These are phyloP conservation scores for Capillidium rhysosporum DNA, from an alignment of 371 early-diverging fungal species.

Conservation along the genomic window DNA sequence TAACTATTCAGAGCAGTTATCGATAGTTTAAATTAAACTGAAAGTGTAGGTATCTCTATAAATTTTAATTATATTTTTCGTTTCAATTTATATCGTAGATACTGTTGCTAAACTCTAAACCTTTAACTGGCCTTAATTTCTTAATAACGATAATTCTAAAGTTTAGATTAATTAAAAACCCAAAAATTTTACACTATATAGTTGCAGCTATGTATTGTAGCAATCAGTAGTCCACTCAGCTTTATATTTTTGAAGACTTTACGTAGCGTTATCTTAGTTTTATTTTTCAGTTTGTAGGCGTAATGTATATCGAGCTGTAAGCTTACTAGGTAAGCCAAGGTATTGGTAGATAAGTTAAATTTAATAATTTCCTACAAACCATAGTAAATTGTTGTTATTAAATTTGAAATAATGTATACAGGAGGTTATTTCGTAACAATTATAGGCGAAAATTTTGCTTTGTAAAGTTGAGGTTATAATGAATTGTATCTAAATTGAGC, in stretches of 20 bases:
- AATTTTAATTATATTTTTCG: slow-evolving; percentile 26
- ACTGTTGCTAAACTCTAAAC: slow-evolving; percentile 56
- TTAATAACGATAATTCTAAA: slow-evolving; percentile 15
- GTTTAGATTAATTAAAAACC: not conserved
- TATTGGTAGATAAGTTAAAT: not conserved
- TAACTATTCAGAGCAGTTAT: slow-evolving; percentile 95
- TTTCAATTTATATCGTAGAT: slow-evolving; percentile 66
- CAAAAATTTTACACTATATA: slow-evolving; percentile 53
- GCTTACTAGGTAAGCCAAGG: slow-evolving; percentile 51
- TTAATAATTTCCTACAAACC: not conserved
- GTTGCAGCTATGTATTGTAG: slow-evolving; percentile 88
- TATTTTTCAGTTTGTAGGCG: slow-evolving; percentile 72
- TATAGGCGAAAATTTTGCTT: slow-evolving; percentile 54
- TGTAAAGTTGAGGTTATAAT: slow-evolving; percentile 30
- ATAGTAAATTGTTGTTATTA: not conserved
- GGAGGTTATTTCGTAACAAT: slow-evolving; percentile 52
- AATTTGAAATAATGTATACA: not conserved
- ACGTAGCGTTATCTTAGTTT: slow-evolving; percentile 54
- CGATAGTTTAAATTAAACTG: slow-evolving; percentile 88
- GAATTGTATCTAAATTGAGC: slow-evolving; percentile 51
- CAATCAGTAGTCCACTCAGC: slow-evolving; percentile 77
- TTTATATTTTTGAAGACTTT: slow-evolving; percentile 63
- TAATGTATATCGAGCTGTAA: slow-evolving; percentile 98
- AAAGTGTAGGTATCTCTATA: slow-evolving; percentile 89
- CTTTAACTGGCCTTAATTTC: slow-evolving; percentile 19